phyloP scores from a whole-genome alignment of 148 eudicot genomes.

The Rhododendron henanense region DNA sequence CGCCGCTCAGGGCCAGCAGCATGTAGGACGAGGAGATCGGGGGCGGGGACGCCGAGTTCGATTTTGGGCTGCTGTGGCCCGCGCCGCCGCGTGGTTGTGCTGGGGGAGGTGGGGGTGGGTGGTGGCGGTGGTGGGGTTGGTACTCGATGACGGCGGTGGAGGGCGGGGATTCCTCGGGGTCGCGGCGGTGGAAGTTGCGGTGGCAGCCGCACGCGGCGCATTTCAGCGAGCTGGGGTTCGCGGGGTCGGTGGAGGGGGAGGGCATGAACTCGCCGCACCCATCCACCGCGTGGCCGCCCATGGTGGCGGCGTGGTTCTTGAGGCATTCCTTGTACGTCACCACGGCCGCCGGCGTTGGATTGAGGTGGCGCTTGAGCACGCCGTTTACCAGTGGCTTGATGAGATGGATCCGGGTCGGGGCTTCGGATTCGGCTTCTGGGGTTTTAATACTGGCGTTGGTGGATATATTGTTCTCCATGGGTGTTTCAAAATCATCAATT shows the following conservation, averaged over 20 bases:
- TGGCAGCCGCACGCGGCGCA: conserved; percentile 53
- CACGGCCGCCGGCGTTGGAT: conserved; percentile 5
- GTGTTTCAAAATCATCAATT: conserved; percentile 7
- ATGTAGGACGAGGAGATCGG: conserved; percentile 61
- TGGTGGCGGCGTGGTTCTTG: conserved; percentile 46
- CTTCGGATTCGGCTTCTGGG: conserved; percentile 10
- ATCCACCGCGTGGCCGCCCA: conserved; percentile 42
- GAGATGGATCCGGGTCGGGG: conserved; percentile 16
- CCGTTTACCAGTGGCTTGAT: conserved; percentile 17
- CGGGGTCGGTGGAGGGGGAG: conserved; percentile 4
- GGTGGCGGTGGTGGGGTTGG: conserved; percentile 55
- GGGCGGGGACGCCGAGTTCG: conserved; percentile 43
- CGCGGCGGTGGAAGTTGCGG: conserved; percentile 43
- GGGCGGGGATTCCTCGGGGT: neutral
- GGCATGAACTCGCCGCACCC: conserved; percentile 51
- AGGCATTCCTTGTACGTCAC: conserved; percentile 36
- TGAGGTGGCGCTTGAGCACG: conserved; percentile 28
- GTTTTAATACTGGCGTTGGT: conserved; percentile 3
- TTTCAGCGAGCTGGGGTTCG: conserved; percentile 24
- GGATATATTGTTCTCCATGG: conserved; percentile 16
- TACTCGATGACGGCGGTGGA: conserved; percentile 34
- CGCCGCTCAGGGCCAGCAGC: conserved; percentile 44
- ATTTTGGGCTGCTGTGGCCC: conserved; percentile 24
- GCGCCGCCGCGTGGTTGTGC: neutral
- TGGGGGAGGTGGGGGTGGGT: conserved; percentile 39